Evolutionary conservation across 148 eudicot species (phyloP), one percentile per base, ranked within the genome.

Genomic region (Oxyria digyna): DNA sequence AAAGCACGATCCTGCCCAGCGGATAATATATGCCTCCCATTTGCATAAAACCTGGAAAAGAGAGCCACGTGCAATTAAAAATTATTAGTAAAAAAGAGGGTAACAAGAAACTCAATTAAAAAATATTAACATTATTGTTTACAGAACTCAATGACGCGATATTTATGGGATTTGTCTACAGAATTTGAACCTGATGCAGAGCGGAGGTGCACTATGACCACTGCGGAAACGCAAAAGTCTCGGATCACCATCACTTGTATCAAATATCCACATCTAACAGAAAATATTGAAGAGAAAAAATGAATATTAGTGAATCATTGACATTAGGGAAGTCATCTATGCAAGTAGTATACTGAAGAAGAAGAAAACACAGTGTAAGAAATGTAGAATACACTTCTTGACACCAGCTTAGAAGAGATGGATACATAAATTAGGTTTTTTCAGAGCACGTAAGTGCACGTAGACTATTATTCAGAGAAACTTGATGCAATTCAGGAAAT

Each of bases 1-100:
- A 95, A 95, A 55, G 99, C 97, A 63, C 97, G 97, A 76, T 95
- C 99, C 82, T 88, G 96, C 54, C 99, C 99, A 78, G 99, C 99
- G 67, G 99, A 95, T 64, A 95, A 81, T 74, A 95, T 87, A 79
- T 95, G 97, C 26, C 96, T 79, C 69, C 99, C 99, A 75, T 95
- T 95, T 29, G 96, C 91, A 82, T 95, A 91, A 79, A 91, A 95
- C 80, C 89, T 91, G 82, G 33, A 77, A 73, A 78, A 33, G 68
- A 49, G 41, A 54, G 43, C 32, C 18, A 27, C 18, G 48, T n/a
- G 62, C 5, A 33, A 50, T 14, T 40, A 38, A 21, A 66, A 17
- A 23, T 54, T 40, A 48, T 14, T n/a, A 13, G 4, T n/a, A 38
- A 3, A 63, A 26, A 3, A 33, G 13, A 46, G 52, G 52, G n/a